Conservation (phyloP, 306 rosid species). For the Cicer cuneatum region DNA sequence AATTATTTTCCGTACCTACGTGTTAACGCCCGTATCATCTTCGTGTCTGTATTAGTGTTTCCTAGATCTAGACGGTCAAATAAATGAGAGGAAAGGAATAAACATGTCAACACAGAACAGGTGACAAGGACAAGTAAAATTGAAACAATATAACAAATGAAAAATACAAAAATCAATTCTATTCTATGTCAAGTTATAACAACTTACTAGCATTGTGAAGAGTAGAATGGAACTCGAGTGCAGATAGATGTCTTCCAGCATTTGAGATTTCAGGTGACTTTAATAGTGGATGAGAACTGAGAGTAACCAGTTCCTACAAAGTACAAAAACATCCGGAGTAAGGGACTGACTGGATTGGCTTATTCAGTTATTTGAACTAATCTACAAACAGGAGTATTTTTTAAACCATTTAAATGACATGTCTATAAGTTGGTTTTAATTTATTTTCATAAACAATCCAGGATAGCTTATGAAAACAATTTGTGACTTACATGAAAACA, state of each 20-base stretch:
- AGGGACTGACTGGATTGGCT: too few species aligned
- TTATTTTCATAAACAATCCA: too few species aligned
- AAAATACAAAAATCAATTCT: slow-evolving; percentile 15
- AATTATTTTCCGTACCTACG: not conserved
- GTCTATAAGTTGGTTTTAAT: too few species aligned
- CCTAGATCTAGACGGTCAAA: not conserved
- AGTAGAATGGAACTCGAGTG: slow-evolving; percentile 79
- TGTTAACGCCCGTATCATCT: not conserved
- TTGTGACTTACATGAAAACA: too few species aligned
- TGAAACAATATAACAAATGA: not conserved
- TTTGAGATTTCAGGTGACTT: slow-evolving; percentile 74
- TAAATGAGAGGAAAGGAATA: not conserved
- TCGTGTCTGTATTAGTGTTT: not conserved
- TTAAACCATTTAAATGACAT: too few species aligned
- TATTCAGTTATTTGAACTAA: too few species aligned
- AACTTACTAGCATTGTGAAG: slow-evolving; percentile 68
- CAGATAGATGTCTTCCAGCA: slow-evolving; percentile 89
- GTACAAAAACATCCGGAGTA: not conserved
- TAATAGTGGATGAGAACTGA: slow-evolving; percentile 67
- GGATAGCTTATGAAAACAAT: too few species aligned
- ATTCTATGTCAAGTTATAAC: slow-evolving; percentile 21
- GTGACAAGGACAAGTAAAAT: not conserved
- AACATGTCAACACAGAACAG: not conserved
- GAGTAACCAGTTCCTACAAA: slow-evolving; percentile 80
- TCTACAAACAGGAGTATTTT: too few species aligned